Evolutionary conservation across 139 green algal genomes (phyloP), one percentile per base, ranked within the genome.

Genomic region (Gonium pectorale): DNA sequence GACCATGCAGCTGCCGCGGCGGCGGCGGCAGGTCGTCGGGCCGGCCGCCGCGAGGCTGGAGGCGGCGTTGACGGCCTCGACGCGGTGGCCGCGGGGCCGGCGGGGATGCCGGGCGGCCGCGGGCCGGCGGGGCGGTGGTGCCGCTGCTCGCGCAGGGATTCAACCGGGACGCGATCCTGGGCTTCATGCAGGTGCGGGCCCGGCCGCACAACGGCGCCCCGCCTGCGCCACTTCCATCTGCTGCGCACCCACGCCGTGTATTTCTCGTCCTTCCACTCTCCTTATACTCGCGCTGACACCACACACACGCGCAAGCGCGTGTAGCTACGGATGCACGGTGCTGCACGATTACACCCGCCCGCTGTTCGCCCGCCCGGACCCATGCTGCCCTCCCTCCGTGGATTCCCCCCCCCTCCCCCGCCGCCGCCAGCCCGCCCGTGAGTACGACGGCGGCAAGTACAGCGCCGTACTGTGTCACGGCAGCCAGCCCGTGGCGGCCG

Each of bases 361-460:
- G n/a, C n/a, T n/a, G n/a, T n/a, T n/a, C n/a, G n/a, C n/a, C n/a
- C n/a, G n/a, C n/a, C n/a, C n/a, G n/a, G n/a, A 51, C 6, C 21
- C 37, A 72, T 72, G 37, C 37, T 0, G 17, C 8, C 11, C 22
- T 49, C n/a, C 37, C 37, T 37, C 13, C n/a, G n/a, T n/a, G n/a
- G n/a, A n/a, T n/a, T n/a, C n/a, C 7, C 27, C 24, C 26, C 27
- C 2, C 38, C 33, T 1, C 24, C 2, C 26, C 26, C 67, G 6
- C 17, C 24, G 2, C 6, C 40, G 7, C 26, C 79, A 85, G 79
- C 46, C 63, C 24, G 26, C 49, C 24, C 79, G 79, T 31, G 79
- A 85, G 64, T 85, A 78, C 64, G 79, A 85, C 79, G 79, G 79
- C 27, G 79, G 79, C 35, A 40, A 41, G 13, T 85, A 85, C 79